Evolutionary conservation across 805 yeast species (phyloP).

Genomic region (Millerozyma acaciae): DNA sequence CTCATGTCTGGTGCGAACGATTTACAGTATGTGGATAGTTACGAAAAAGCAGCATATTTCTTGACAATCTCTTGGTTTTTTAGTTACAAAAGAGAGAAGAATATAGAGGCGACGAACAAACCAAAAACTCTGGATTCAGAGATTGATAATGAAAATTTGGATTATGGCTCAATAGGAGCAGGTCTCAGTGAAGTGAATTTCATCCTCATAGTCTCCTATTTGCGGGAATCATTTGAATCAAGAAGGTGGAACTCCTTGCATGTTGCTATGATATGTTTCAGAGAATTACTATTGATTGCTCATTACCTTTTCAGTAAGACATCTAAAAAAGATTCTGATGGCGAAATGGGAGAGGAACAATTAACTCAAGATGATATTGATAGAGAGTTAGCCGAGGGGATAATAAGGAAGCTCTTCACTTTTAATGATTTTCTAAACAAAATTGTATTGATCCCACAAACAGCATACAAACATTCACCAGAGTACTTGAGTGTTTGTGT

Average conservation of each 20-base stretch:
- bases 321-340: slow-evolving; percentile 12
- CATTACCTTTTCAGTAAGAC: slow-evolving; percentile 43
- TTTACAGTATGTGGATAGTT: slow-evolving; percentile 27
- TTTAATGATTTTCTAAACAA: slow-evolving; percentile 56
- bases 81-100: slow-evolving; percentile 50
- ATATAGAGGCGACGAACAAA: slow-evolving; percentile 1
- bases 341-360: slow-evolving; percentile 29
- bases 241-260: slow-evolving; percentile 61
- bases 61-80: slow-evolving; percentile 73
- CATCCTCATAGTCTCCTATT: slow-evolving; percentile 44
- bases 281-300: slow-evolving; percentile 53
- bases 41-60: slow-evolving; percentile 46
- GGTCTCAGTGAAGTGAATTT: slow-evolving; percentile 62
- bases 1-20: slow-evolving; percentile 28
- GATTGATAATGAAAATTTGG: slow-evolving; percentile 24
- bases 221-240: slow-evolving; percentile 39
- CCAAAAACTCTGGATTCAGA: slow-evolving; percentile 7
- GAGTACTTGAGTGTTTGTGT: slow-evolving; percentile 57
- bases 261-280: slow-evolving; percentile 64
- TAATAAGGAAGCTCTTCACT: slow-evolving; percentile 66
- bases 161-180: slow-evolving; percentile 46
- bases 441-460: slow-evolving; percentile 56
- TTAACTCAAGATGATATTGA: slow-evolving; percentile 38
- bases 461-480: slow-evolving; percentile 61
- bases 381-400: slow-evolving; percentile 49